A percentile compares a stretch with the other conserved stretches of the same genome.
Evolutionary conservation across 805 yeast species (phyloP).

Genomic region (Scheffersomyces lignosus): DNA sequence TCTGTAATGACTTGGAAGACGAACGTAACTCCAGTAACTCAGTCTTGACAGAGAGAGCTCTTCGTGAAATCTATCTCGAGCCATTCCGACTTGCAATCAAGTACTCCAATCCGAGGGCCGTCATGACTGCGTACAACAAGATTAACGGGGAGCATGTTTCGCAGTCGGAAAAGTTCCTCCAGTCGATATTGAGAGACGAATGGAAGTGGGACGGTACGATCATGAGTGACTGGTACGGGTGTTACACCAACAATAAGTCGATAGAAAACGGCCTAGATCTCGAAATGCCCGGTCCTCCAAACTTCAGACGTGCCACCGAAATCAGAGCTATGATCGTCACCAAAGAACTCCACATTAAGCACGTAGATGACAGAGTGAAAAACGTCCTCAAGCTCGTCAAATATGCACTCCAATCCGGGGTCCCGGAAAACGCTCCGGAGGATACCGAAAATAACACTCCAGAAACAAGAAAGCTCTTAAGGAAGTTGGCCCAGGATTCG

Average conservation of each 20-base stretch:
- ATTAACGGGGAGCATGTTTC: conserved; percentile 32
- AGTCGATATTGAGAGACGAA: conserved; percentile 25
- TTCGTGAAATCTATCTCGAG: conserved; percentile 34
- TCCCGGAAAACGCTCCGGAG: conserved; percentile 23
- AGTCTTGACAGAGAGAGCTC: conserved; percentile 28
- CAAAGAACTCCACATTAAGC: conserved; percentile 23
- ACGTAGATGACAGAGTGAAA: conserved; percentile 28
- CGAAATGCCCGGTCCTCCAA: conserved; percentile 37
- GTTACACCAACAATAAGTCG: conserved; percentile 26
- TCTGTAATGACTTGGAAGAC: conserved; percentile 33
- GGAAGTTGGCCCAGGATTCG: conserved; percentile 23
- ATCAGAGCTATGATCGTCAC: conserved; percentile 24
- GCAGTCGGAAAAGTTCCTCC: conserved; percentile 22
- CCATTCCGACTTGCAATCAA: conserved; percentile 34
- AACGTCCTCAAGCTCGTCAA: conserved; percentile 26
- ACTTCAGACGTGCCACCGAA: conserved; percentile 16
- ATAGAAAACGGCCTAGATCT: conserved; percentile 31
- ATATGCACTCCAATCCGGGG: conserved; percentile 18
- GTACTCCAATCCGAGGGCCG: conserved; percentile 26
- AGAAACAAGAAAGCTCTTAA: conserved; percentile 16
- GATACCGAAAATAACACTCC: conserved; percentile 21
- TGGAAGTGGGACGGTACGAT: conserved; percentile 35
- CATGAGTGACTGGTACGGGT: conserved; percentile 37
- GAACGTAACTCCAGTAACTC: conserved; percentile 30
- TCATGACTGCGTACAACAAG: conserved; percentile 34